Evolutionary conservation across 2,329 filamentous ascomycete genomes (phyloP).

Genomic region (Xylariaceae sp.): DNA sequence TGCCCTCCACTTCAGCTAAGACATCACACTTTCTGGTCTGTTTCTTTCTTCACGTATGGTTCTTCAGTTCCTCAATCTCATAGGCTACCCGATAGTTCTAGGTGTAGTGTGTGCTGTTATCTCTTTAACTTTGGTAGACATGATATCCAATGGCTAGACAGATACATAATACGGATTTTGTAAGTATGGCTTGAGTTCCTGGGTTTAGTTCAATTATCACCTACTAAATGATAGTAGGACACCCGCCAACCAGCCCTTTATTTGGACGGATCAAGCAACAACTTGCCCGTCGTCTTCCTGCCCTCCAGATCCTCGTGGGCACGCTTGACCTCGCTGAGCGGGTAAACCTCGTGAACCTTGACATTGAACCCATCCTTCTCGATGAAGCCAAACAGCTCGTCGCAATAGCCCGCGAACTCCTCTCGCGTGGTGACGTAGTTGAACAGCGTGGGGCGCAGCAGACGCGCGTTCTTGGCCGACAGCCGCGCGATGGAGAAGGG

Average conservation of each 20-base stretch:
- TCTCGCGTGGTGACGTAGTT: constrained; percentile 72
- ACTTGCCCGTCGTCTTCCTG: constrained; percentile 82
- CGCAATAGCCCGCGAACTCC: constrained; percentile 72
- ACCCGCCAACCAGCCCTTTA: constrained; percentile 14
- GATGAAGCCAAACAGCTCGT: constrained; percentile 76
- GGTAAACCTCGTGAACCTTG: constrained; percentile 77
- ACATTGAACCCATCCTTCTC: constrained; percentile 72
- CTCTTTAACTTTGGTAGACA: too few relatives aligned
- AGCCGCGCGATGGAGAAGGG: constrained; percentile 65
- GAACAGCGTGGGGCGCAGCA: constrained; percentile 76
- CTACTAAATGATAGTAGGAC: background rate
- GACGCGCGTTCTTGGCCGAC: constrained; percentile 74
- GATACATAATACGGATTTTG: too few relatives aligned
- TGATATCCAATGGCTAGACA: too few relatives aligned
- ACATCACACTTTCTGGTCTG: too few relatives aligned
- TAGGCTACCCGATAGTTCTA: too few relatives aligned
- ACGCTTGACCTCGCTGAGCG: constrained; percentile 71
- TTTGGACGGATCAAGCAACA: constrained; percentile 61
- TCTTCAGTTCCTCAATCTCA: too few relatives aligned
- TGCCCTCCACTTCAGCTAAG: too few relatives aligned
- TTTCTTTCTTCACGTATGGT: too few relatives aligned
- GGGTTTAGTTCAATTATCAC: background rate
- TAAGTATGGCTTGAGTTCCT: too few relatives aligned
- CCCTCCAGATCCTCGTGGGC: constrained; percentile 82
- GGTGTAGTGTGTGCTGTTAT: too few relatives aligned